Base-by-base conservation (phyloP, 1,284 basidiomycete genomes). In the Ceratobasidium sp. region DNA sequence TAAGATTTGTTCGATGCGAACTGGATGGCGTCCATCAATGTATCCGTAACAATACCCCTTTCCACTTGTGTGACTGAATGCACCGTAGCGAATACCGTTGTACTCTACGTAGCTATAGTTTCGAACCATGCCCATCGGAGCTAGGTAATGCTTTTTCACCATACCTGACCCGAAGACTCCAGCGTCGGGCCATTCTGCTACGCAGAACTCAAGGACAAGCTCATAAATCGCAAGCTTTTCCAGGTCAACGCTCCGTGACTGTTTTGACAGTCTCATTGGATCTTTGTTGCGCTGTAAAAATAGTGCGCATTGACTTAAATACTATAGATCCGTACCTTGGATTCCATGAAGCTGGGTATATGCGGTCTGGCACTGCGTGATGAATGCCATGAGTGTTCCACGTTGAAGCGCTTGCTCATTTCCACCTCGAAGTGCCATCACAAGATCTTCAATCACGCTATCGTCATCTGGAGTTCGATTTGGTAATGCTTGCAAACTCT, bases 31-130 rank as follows among this genome's bases (percentile, higher is more conserved):
- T 1, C 12, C 5, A 40, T 75, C 26, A 23, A 53, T 75, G 28
- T 75, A 75, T 2, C 58, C 71, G 42, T 75, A 75, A 28, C 71
- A 75, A 1, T 23, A 23, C 0, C 60, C 23, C 20, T 23, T 10
- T 6, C 71, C 71, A 40, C 7, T 33, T 15, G 58, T 64, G 13
- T 75, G 71, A 3, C 6, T 2, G 39, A 2, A 46, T 0, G 42
- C 1, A 5, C 71, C 71, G 42, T 75, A 75, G 5, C 44, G 44
- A 0, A 75, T 15, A 1, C 15, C 58, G n/a, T 75, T 23, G 28
- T 39, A 23, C 23, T 75, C 71, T 1, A 75, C 44, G 46, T 75
- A 75, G 60, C 71, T 75, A 13, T 40, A 26, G 40, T 72, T 58
- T 1, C 40, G 55, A 3, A 61, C 70, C 10, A 28, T 28, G 1